Percentiles rank a stretch among this genome's conserved stretches.
These are phyloP conservation scores for Wickerhamiella spandovensis DNA, from an alignment of 805 yeast genomes.

Conservation along the genomic window DNA sequence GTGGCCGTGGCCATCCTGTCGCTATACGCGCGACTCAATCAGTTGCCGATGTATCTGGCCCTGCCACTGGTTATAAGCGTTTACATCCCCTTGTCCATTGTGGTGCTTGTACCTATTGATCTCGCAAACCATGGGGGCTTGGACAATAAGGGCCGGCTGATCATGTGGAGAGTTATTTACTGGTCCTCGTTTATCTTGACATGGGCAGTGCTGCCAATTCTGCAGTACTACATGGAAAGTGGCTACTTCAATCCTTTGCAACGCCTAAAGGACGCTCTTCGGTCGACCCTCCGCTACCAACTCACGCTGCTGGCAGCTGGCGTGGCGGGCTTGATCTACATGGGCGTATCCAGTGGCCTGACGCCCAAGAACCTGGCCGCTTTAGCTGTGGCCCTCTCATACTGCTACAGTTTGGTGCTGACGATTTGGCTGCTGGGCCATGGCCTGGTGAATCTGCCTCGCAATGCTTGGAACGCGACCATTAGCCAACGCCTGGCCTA, in stretches of 20 bases:
- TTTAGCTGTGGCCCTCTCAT: constrained; percentile 61
- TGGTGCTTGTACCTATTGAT: constrained; percentile 63
- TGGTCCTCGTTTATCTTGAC: constrained; percentile 73
- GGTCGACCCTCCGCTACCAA: constrained; percentile 47
- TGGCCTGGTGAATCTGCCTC: constrained; percentile 58
- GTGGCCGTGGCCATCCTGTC: constrained; percentile 12
- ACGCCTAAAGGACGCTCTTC: constrained; percentile 43
- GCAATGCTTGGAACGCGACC: constrained; percentile 29
- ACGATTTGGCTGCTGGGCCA: constrained; percentile 81
- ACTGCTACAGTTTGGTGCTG: constrained; percentile 57
- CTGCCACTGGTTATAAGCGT: constrained; percentile 29
- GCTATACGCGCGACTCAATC: constrained; percentile 12
- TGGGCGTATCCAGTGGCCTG: constrained; percentile 42
- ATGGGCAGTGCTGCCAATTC: constrained; percentile 60
- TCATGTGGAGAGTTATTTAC: constrained; percentile 60
- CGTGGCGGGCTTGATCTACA: constrained; percentile 42
- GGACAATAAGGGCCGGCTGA: constrained; percentile 34
- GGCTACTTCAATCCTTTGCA: constrained; percentile 43
- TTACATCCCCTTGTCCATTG: constrained; percentile 61
- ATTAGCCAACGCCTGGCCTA: constrained; percentile 27
- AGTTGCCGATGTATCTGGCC: constrained; percentile 13
- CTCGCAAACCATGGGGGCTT: constrained; percentile 39
- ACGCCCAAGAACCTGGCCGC: constrained; percentile 44
- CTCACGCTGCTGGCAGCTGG: constrained; percentile 41
- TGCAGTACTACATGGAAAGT: constrained; percentile 60